Evolutionary conservation across 371 early-diverging fungal species (phyloP).

Genomic region (Lichtheimia corymbifera): DNA sequence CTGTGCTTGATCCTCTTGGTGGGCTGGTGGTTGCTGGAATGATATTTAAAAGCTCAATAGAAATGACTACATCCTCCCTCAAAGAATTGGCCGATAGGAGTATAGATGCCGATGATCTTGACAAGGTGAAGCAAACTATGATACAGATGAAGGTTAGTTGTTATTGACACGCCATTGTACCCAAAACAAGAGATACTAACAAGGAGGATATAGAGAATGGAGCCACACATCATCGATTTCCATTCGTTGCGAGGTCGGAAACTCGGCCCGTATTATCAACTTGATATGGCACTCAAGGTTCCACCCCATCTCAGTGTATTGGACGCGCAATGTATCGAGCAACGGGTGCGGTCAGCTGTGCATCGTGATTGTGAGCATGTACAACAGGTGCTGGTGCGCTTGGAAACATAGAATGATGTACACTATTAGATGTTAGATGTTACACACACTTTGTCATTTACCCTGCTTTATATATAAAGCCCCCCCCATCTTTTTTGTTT

Average conservation of each 20-base stretch:
- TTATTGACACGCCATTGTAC: no score
- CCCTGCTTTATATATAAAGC: background rate
- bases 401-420: constrained; percentile 17
- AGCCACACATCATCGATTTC: constrained; percentile 34
- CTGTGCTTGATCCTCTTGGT: constrained; percentile 67
- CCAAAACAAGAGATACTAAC: background rate
- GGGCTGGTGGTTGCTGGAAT: constrained; percentile 64
- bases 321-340: constrained; percentile 34
- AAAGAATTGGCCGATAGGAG: constrained; percentile 51
- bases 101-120: constrained; percentile 14
- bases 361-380: constrained; percentile 32
- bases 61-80: constrained; percentile 44
- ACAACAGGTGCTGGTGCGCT: constrained; percentile 39
- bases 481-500: constrained; percentile 1
- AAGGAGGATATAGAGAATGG: constrained; percentile 11
- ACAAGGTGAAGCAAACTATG: constrained; percentile 15
- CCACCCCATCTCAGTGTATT: constrained; percentile 32
- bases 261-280: constrained; percentile 42
- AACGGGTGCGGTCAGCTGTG: constrained; percentile 27
- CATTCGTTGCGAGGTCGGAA: constrained; percentile 51
- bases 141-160: constrained; percentile 28
- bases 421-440: background rate
- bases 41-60: constrained; percentile 58
- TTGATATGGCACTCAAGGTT: constrained; percentile 42
- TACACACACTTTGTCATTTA: background rate